Evolutionary conservation across 2,329 filamentous ascomycete species (phyloP).

Genomic region (Chaetomiaceae sp.): DNA sequence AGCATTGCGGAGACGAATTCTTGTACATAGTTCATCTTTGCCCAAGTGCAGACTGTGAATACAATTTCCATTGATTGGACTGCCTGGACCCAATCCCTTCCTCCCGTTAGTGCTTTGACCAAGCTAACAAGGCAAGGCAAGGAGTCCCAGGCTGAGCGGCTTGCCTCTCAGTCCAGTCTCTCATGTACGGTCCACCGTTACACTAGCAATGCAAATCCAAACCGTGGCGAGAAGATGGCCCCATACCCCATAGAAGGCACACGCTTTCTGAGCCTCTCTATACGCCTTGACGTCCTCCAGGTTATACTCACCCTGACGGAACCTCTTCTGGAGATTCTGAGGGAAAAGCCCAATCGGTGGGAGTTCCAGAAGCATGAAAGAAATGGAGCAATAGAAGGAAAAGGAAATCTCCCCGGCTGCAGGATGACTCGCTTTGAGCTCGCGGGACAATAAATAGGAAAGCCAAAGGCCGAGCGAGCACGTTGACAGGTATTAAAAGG

Average conservation of each 20-base stretch:
- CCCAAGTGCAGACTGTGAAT: slow-evolving; percentile 7
- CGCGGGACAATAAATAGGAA: no score
- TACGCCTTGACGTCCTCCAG: not conserved
- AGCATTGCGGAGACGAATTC: not conserved
- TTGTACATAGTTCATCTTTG: slow-evolving; percentile 18
- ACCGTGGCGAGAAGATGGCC: not conserved
- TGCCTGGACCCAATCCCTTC: no score
- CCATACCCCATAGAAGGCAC: not conserved
- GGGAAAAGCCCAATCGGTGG: not conserved
- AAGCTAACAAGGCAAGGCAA: no score
- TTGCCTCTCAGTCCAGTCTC: no score
- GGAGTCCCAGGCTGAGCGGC: no score
- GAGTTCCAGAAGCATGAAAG: not conserved
- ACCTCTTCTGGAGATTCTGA: not conserved
- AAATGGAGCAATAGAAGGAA: no score
- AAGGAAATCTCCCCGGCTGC: no score
- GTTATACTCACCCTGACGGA: not conserved
- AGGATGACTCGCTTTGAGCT: no score
- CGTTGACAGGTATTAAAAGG: not conserved
- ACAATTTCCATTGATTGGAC: not conserved
- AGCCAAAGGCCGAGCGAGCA: no score
- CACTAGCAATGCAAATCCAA: not conserved
- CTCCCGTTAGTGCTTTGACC: no score
- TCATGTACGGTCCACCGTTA: not conserved
- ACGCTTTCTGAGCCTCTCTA: not conserved